These are phyloP conservation scores for Jamesozyma spencerorum DNA, from an alignment of 805 yeast species.

Conservation along the genomic window DNA sequence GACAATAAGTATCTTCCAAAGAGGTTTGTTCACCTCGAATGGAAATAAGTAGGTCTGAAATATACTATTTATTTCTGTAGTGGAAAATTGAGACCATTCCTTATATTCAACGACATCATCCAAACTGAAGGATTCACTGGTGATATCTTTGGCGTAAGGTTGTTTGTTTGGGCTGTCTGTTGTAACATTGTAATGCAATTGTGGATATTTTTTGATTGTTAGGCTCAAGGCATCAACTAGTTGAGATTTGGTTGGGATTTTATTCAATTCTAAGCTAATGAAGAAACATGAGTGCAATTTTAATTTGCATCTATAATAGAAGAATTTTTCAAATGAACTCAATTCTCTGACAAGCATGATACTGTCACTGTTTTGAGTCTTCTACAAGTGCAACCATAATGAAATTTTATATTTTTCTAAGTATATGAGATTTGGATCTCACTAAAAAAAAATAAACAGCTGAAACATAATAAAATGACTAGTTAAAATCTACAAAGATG, in stretches of 20 bases:
- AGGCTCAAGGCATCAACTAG: slow-evolving; percentile 10
- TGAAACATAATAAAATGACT: not conserved
- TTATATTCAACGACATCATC: slow-evolving; percentile 17
- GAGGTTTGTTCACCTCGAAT: slow-evolving; percentile 11
- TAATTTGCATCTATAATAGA: slow-evolving; percentile 18
- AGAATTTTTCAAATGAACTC: slow-evolving; percentile 15
- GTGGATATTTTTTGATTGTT: slow-evolving; percentile 10
- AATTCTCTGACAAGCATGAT: slow-evolving; percentile 1
- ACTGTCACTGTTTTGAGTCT: no score
- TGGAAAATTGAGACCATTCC: slow-evolving; percentile 9
- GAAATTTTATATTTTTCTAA: no score
- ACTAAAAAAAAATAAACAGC: not conserved
- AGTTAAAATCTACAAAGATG: not conserved
- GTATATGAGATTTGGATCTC: no score
- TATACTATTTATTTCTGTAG: slow-evolving; percentile 12
- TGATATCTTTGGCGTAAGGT: slow-evolving; percentile 6
- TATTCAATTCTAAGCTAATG: slow-evolving; percentile 15
- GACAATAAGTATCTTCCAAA: slow-evolving; percentile 22
- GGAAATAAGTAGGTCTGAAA: slow-evolving; percentile 15
- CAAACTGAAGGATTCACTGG: slow-evolving; percentile 7
- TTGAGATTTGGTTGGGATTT: slow-evolving; percentile 9
- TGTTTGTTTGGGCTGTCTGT: not conserved
- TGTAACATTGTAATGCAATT: slow-evolving; percentile 15
- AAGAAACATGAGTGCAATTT: slow-evolving; percentile 24
- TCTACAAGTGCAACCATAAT: no score